Evolutionary conservation across 352 stramenopile species (phyloP).

Genomic region (Phytopythium delawarense): DNA sequence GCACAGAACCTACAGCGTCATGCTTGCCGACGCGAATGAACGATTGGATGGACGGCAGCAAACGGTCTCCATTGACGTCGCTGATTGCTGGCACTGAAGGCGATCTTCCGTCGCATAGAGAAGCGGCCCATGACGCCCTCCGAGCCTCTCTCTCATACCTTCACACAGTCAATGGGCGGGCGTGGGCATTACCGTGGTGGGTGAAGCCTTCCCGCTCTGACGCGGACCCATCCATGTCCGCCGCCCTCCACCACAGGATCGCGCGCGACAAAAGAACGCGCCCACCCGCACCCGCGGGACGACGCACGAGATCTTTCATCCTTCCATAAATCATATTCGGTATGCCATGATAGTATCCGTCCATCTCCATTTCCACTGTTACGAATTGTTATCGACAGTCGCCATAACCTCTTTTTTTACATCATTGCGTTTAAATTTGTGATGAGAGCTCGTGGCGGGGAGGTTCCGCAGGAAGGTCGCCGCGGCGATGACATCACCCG

Average conservation of each 20-base stretch:
- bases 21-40: too few relatives aligned
- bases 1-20: too few relatives aligned
- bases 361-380: background rate
- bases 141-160: too few relatives aligned
- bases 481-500: slow-evolving; percentile 28
- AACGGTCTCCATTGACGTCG: too few relatives aligned
- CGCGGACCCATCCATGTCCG: slow-evolving; percentile 2
- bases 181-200: background rate
- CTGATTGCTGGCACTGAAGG: too few relatives aligned
- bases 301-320: background rate
- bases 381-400: background rate
- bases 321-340: background rate
- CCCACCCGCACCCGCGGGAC: slow-evolving; percentile 1
- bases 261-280: slow-evolving; percentile 4
- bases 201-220: background rate
- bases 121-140: background rate
- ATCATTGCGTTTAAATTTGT: background rate
- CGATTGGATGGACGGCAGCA: too few relatives aligned
- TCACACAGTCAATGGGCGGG: too few relatives aligned
- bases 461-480: slow-evolving; percentile 1
- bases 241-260: slow-evolving; percentile 7
- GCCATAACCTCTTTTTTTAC: background rate
- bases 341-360: background rate
- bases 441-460: background rate
- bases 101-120: slow-evolving; percentile 9